Conservation (phyloP, 148 eudicot species). For the Heliosperma pusillum region DNA sequence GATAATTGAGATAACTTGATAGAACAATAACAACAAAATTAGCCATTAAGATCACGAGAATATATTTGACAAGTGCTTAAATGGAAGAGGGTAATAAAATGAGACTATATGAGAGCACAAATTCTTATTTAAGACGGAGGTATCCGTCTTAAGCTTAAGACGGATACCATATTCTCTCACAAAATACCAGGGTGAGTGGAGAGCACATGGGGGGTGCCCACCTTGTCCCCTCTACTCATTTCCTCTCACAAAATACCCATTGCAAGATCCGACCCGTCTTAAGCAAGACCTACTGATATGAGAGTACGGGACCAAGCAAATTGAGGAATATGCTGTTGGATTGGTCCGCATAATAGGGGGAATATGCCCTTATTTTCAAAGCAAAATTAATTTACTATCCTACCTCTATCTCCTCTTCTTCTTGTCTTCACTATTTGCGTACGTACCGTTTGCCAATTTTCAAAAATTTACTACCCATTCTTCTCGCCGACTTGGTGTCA, state of each 20-base stretch:
- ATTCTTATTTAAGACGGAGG: no score
- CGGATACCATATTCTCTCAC: no score
- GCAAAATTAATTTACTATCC: neutral
- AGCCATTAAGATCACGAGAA: neutral
- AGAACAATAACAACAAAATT: no score
- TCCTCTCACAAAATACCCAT: no score
- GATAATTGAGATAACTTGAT: no score
- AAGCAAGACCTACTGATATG: no score
- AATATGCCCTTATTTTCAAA: constrained; percentile 7
- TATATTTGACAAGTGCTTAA: neutral
- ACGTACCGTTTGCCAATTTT: neutral
- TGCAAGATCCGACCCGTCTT: no score
- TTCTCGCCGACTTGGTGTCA: neutral
- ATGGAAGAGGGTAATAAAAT: neutral
- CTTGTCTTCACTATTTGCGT: neutral
- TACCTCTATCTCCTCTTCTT: neutral
- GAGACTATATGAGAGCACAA: no score
- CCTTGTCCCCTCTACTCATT: no score
- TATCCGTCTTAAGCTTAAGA: no score
- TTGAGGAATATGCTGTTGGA: constrained; percentile 10
- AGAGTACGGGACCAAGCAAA: neutral
- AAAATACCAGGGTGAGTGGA: no score
- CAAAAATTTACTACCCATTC: neutral
- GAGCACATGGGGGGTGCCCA: no score
- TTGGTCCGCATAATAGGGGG: constrained; percentile 8